Conservation (phyloP, 495 filamentous ascomycete species). For the Hypomontagnella monticulosa region DNA sequence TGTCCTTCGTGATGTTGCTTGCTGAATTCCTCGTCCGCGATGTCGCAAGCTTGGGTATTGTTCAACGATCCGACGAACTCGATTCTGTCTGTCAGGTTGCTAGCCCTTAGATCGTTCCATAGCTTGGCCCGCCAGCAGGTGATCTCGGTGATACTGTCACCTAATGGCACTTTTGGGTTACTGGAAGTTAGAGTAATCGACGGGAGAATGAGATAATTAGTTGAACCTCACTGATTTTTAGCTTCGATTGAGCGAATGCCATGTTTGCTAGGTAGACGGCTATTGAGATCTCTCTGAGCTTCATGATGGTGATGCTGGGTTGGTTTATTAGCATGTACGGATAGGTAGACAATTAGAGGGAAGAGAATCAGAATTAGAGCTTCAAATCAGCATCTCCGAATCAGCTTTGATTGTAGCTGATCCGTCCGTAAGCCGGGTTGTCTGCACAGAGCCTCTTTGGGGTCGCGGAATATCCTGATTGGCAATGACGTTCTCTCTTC, state of each 20-base stretch:
- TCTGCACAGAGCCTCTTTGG: not conserved
- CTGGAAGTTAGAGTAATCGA: not conserved
- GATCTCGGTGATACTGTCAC: conserved; percentile 55
- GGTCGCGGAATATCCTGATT: conserved; percentile 12
- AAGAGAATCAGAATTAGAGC: too few relatives aligned
- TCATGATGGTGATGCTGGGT: conserved; percentile 19
- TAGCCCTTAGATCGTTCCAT: conserved; percentile 48
- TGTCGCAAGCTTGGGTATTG: conserved; percentile 49
- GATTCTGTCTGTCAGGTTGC: conserved; percentile 41
- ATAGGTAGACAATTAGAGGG: too few relatives aligned
- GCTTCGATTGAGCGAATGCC: conserved; percentile 13
- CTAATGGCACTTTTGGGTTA: conserved; percentile 48
- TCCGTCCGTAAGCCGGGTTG: not conserved
- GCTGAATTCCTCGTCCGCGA: conserved; percentile 42
- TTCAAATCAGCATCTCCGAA: not conserved
- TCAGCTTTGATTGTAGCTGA: not conserved
- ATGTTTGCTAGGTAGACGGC: conserved; percentile 1
- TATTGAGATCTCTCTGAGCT: conserved; percentile 6
- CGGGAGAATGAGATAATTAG: not conserved
- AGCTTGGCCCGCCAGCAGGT: conserved; percentile 54
- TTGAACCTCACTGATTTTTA: conserved; percentile 31
- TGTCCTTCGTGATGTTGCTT: conserved; percentile 56
- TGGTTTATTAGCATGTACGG: not conserved
- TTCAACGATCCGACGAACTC: conserved; percentile 55
- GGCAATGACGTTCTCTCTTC: conserved; percentile 27